Evolutionary conservation across 805 yeast species (phyloP).

Genomic region (Saturnispora zaruensis): DNA sequence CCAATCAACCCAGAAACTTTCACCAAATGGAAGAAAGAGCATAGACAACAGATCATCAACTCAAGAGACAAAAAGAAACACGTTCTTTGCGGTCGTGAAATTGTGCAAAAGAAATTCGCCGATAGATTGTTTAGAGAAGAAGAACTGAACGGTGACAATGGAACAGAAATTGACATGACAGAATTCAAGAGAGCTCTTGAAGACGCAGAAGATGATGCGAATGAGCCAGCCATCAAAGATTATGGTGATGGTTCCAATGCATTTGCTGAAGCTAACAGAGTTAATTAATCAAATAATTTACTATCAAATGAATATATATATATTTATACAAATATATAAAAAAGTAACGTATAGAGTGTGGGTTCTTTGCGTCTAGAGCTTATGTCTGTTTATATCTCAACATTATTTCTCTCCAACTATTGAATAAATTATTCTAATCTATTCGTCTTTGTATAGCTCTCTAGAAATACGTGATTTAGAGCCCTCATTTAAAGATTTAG

Average conservation of each 20-base stretch:
- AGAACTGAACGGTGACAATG: conserved; percentile 37
- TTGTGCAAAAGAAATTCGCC: conserved; percentile 51
- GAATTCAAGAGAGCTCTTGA: conserved; percentile 49
- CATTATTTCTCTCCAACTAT: background rate
- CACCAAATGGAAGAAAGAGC: conserved; percentile 71
- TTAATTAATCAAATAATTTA: background rate
- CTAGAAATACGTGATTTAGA: conserved; percentile 14
- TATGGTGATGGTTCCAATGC: conserved; percentile 59
- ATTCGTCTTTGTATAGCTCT: conserved; percentile 9
- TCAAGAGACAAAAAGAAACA: conserved; percentile 21
- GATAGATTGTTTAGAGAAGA: conserved; percentile 49
- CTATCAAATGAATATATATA: background rate
- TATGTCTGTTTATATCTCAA: background rate
- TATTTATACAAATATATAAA: background rate
- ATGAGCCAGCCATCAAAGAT: conserved; percentile 48
- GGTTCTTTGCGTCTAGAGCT: conserved; percentile 13
- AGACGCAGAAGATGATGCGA: conserved; percentile 37
- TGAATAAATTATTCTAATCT: background rate
- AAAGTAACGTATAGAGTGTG: conserved; percentile 13
- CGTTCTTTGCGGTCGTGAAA: conserved; percentile 55
- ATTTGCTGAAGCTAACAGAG: conserved; percentile 25
- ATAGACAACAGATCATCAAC: conserved; percentile 46
- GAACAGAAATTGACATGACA: conserved; percentile 49
- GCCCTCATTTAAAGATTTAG: conserved; percentile 32
- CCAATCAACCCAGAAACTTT: conserved; percentile 83